Base-by-base conservation (phyloP, 2,329 filamentous ascomycete genomes). In the Dothiorella sarmentorum region DNA sequence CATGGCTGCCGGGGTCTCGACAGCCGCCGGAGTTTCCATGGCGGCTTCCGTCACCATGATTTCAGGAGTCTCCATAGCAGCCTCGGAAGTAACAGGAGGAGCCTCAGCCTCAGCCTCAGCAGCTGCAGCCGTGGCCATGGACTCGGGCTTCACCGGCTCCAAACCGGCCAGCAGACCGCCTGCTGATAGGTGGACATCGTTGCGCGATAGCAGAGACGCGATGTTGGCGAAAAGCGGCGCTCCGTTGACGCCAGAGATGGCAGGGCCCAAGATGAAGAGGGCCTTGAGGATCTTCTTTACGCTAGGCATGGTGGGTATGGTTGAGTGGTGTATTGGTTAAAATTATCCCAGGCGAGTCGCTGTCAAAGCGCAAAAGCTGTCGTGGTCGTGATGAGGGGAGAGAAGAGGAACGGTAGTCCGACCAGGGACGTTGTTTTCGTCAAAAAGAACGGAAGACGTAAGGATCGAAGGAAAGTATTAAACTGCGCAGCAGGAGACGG, bases 201-300 rank as follows among this genome's bases (percentile, higher is more conserved):
- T 53, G 10, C 49, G 49, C 13, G 35, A 4, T 1, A 29, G 5
- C 15, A 53, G 33, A 15, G n/a, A n/a, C 5, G 15, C 43, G 11
- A 22, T 13, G 24, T 22, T 13, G 49, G 7, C 24, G n/a, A 53
- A 24, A 11, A 53, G 22, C 22, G 49, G 49, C 2, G 49, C 49
- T n/a, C 29, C 49, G 24, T 53, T 53, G 49, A 37, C 35, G 35
- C 35, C 65, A 45, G 60, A 67, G 29, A 73, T 60, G 45, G 60
- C 62, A 31, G 72, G 69, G 26, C 69, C 71, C 62, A 73, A 65
- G 67, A 66, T 69, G 60, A 71, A 62, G 47, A 73, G 66, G 56
- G 66, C 69, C 62, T 66, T 67, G 62, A 74, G 60, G 62, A 71
- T 63, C 58, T 68, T 66, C 61, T 67, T 66, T 66, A 73, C 59